A percentile compares a stretch with the other conserved stretches of the same genome.
phyloP scores from a whole-genome alignment of 164 flowering plant genomes.

The Kalanchoe fedtschenkoi region DNA sequence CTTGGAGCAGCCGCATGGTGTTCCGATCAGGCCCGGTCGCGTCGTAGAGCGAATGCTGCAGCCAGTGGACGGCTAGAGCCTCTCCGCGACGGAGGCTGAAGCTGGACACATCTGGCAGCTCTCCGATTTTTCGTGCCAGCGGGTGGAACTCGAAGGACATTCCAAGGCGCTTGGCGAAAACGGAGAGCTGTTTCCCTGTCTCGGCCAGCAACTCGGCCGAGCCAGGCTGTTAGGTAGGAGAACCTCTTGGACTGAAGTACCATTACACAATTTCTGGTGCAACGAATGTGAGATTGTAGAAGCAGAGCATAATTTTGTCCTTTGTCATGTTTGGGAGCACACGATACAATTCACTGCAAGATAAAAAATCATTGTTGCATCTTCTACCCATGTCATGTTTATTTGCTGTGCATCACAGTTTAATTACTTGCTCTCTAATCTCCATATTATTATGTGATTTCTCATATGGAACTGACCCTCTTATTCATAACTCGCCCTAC shows the following conservation, averaged over 20 bases:
- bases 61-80: slow-evolving; percentile 63
- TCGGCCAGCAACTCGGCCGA: slow-evolving; percentile 39
- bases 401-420: not conserved
- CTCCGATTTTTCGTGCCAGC: slow-evolving; percentile 35
- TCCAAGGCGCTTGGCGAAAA: slow-evolving; percentile 53
- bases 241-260: too few relatives aligned
- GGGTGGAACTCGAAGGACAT: slow-evolving; percentile 62
- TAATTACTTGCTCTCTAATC: not conserved
- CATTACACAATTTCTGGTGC: too few relatives aligned
- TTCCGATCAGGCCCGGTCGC: slow-evolving; percentile 61
- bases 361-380: not conserved
- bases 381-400: not conserved
- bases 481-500: not conserved
- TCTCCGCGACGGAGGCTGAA: slow-evolving; percentile 36
- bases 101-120: slow-evolving; percentile 17
- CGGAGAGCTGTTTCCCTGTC: slow-evolving; percentile 52
- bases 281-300: too few relatives aligned
- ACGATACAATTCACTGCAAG: not conserved
- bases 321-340: not conserved
- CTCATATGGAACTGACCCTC: not conserved
- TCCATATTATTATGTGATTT: not conserved
- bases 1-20: slow-evolving; percentile 37
- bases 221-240: too few relatives aligned
- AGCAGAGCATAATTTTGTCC: too few relatives aligned
- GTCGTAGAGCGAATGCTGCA: slow-evolving; percentile 52